phyloP scores from a whole-genome alignment of 2,329 filamentous ascomycete genomes.

The Mariannaea sp. region DNA sequence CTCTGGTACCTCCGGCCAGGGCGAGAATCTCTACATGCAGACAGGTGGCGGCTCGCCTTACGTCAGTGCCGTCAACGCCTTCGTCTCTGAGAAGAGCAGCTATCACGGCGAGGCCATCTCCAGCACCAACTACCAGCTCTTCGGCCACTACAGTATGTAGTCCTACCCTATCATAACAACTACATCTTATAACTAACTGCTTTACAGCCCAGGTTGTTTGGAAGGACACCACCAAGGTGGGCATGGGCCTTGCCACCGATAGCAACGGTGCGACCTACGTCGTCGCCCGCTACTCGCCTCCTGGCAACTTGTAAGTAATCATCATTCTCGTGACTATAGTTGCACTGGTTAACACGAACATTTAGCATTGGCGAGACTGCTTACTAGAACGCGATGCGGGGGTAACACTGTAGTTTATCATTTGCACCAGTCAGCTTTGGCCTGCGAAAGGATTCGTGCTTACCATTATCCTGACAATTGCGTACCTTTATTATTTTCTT shows the following conservation, averaged over 20 bases:
- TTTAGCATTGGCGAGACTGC: slow-evolving; percentile 29
- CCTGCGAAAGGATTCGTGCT: background rate
- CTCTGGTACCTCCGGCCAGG: slow-evolving; percentile 25
- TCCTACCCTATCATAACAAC: background rate
- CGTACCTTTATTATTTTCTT: background rate
- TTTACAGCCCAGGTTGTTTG: slow-evolving; percentile 29
- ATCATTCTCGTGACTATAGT: background rate
- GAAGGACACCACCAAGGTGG: slow-evolving; percentile 36
- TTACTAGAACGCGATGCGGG: slow-evolving; percentile 24
- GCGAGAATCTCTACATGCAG: slow-evolving; percentile 37
- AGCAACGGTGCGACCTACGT: slow-evolving; percentile 27
- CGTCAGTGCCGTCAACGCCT: slow-evolving; percentile 28
- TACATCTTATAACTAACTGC: background rate
- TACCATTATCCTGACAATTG: background rate
- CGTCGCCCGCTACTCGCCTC: slow-evolving; percentile 32
- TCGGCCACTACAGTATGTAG: slow-evolving; percentile 34
- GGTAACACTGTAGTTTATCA: background rate
- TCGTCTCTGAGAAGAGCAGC: slow-evolving; percentile 32
- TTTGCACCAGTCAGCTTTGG: background rate
- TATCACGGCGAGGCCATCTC: slow-evolving; percentile 31
- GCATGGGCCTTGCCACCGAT: slow-evolving; percentile 28
- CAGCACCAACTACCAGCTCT: slow-evolving; percentile 28
- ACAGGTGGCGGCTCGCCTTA: slow-evolving; percentile 19
- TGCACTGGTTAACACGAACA: background rate
- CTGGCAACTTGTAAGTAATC: slow-evolving; percentile 35